Conservation (phyloP, 306 rosid genomes). For the Acacia crassicarpa region DNA sequence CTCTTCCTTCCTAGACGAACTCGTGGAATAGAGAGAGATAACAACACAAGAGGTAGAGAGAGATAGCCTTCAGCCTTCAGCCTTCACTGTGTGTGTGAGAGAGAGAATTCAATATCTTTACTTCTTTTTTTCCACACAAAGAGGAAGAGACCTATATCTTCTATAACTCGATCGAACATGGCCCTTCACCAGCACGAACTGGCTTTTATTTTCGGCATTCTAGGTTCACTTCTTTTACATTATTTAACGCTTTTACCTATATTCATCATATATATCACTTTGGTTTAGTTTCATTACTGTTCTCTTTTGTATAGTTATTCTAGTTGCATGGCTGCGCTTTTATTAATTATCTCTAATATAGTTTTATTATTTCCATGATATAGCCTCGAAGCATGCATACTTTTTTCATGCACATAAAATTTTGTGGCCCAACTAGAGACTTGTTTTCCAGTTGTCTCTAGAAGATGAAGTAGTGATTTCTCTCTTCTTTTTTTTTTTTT, state of each 20-base stretch:
- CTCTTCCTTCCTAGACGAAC: too few species aligned
- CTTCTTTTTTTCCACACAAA: too few species aligned
- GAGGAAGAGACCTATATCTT: not conserved
- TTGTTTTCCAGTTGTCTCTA: not conserved
- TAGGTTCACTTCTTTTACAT: conserved; percentile 44
- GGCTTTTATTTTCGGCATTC: conserved; percentile 66
- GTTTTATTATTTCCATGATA: not conserved
- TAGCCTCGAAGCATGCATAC: not conserved
- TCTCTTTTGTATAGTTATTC: not conserved
- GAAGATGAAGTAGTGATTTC: not conserved
- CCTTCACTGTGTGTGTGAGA: too few species aligned
- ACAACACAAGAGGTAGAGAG: too few species aligned
- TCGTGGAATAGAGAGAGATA: too few species aligned
- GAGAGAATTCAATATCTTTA: too few species aligned
- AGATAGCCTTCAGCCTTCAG: too few species aligned
- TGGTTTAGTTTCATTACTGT: too few species aligned
- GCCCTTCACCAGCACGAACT: conserved; percentile 41
- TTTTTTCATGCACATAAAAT: not conserved
- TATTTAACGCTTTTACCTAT: not conserved
- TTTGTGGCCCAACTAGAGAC: not conserved
- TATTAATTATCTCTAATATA: not conserved
- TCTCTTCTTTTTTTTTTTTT: too few species aligned
- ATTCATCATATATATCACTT: too few species aligned
- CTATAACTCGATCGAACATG: conserved; percentile 31
- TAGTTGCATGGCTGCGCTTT: not conserved